These are phyloP conservation scores for Chlorella ohadii DNA, from an alignment of 139 green algal genomes.

Conservation along the genomic window DNA sequence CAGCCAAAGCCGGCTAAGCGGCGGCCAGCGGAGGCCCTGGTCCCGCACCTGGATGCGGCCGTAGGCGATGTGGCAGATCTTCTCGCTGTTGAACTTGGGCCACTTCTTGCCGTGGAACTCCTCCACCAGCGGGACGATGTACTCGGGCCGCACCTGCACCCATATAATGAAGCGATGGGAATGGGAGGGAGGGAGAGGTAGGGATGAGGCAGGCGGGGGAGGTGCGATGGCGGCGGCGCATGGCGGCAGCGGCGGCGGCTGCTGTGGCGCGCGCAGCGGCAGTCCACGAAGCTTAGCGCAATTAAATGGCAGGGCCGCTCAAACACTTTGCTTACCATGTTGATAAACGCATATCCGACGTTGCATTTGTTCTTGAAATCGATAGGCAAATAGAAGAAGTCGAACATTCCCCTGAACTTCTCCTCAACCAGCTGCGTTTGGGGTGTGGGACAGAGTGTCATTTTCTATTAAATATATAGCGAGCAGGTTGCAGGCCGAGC, in stretches of 20 bases:
- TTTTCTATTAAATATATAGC: no score
- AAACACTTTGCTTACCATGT: conserved; percentile 73
- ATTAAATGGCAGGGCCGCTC: no score
- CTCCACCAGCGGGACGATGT: conserved; percentile 88
- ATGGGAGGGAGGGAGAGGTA: neutral
- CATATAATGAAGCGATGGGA: no score
- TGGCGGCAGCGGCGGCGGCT: neutral
- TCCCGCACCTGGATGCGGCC: conserved; percentile 88
- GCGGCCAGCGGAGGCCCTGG: no score
- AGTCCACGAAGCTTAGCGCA: neutral
- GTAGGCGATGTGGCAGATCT: conserved; percentile 95
- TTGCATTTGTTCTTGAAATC: conserved; percentile 99
- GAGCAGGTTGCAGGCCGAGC: no score
- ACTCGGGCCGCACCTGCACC: conserved; percentile 52
- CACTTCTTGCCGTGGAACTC: conserved; percentile 94
- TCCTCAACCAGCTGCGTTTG: conserved; percentile 64
- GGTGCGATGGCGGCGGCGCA: neutral
- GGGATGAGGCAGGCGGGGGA: neutral
- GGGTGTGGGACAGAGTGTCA: neutral
- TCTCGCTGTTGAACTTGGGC: conserved; percentile 98
- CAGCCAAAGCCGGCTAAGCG: neutral
- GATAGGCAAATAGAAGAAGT: conserved; percentile 91
- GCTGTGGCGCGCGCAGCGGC: neutral
- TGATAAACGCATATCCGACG: conserved; percentile 99
- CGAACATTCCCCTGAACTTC: conserved; percentile 83